A percentile compares a stretch with the other conserved stretches of the same genome.
Conservation (phyloP, 2,329 filamentous ascomycete genomes). For the Aspergillus candidus region DNA sequence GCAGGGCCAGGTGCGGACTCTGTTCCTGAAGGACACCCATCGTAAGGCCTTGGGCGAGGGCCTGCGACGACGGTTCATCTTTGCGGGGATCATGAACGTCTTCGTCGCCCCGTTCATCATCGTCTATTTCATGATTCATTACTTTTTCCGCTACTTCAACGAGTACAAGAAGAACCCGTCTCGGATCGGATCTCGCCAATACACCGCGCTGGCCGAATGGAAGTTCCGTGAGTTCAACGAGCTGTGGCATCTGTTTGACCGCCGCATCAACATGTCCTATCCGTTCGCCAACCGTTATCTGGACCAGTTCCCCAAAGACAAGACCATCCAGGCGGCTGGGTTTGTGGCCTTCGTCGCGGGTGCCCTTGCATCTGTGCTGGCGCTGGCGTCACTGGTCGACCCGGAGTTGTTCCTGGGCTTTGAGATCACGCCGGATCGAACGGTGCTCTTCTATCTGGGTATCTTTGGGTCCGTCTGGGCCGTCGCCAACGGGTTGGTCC, state of each 20-base stretch:
- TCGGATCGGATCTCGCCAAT: constrained; percentile 78
- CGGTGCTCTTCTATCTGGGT: constrained; percentile 83
- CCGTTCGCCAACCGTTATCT: constrained; percentile 89
- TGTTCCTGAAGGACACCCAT: constrained; percentile 79
- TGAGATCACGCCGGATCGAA: constrained; percentile 82
- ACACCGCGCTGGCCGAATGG: constrained; percentile 92
- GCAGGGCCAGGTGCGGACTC: constrained; percentile 75
- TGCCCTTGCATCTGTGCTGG: constrained; percentile 77
- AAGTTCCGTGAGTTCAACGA: constrained; percentile 99
- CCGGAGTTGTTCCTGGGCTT: constrained; percentile 87
- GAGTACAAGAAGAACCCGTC: constrained; percentile 94
- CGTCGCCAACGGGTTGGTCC: constrained; percentile 72
- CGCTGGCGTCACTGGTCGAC: constrained; percentile 77
- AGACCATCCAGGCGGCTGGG: constrained; percentile 75
- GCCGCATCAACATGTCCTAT: constrained; percentile 87
- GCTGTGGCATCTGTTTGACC: constrained; percentile 82
- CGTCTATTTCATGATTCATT: constrained; percentile 78
- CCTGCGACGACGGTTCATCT: constrained; percentile 69
- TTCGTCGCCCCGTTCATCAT: constrained; percentile 81
- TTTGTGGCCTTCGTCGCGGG: constrained; percentile 85
- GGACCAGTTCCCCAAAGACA: constrained; percentile 93
- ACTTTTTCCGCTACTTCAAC: constrained; percentile 93
- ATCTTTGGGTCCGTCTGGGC: constrained; percentile 79
- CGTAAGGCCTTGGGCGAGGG: constrained; percentile 72
- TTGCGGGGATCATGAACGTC: constrained; percentile 80